Evolutionary conservation across 768 basidiomycete genomes (phyloP), one percentile per base, ranked within the genome.

Genomic region (Lactarius deliciosus): DNA sequence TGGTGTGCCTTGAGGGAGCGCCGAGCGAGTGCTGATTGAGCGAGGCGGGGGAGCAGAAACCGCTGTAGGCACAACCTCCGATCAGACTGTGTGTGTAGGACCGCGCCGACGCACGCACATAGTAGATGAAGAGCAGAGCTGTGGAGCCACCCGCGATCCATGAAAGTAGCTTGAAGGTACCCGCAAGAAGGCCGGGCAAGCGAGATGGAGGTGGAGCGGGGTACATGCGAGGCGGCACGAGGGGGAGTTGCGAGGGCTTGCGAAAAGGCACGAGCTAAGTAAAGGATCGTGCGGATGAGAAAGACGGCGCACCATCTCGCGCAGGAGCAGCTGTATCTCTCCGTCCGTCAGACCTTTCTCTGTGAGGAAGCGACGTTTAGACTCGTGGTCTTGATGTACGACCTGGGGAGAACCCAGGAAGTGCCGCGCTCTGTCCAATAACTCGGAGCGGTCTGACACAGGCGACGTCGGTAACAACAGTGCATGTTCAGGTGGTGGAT

Each of bases 331-430:
- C 56, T 86, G 82, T 50, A 91, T 82, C 73, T 93, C 91, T 11
- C 56, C 60, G 5, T 82, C 80, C n/a, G 78, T 79, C 32, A 93
- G 77, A 1, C 91, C 91, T 72, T 92, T 92, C 70, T 90, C 89
- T 0, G 72, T 72, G 15, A 93, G 81, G 68, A 93, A 93, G 60
- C 77, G 76, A 9, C 85, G 83, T 72, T 90, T 90, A 3, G 83
- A 81, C 1, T 74, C 63, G 0, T 74, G 45, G 70, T 89, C 86
- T 69, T 91, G 86, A 56, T 82, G 75, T 15, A 80, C 79, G 25
- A 90, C 81, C 72, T 89, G 86, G 3, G 88, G 85, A 3, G 91
- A 90, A 13, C 75, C 75, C 18, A 93, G 78, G 73, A 93, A 92
- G 13, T 81, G 69, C 28, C 87, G 83, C 10, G 90, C 91, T 63